phyloP scores from a whole-genome alignment of 495 filamentous ascomycete species.

The Pyrenula massariospora region DNA sequence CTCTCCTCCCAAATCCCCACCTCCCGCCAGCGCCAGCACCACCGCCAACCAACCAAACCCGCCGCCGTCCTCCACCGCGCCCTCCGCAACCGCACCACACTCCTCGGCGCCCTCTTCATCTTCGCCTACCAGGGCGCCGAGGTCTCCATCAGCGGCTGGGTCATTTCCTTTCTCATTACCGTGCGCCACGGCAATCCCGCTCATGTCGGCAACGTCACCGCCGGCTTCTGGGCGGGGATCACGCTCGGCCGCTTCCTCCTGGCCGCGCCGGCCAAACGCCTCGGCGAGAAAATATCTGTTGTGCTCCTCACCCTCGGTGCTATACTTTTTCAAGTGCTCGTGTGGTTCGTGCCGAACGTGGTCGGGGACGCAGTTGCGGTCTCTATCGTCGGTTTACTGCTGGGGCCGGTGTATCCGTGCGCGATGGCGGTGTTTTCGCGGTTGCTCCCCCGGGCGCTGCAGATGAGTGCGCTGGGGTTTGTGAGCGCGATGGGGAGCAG shows the following conservation, averaged over 20 bases:
- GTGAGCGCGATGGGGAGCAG: constrained; percentile 63
- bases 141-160: constrained; percentile 70
- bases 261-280: constrained; percentile 43
- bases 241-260: constrained; percentile 59
- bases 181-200: constrained; percentile 54
- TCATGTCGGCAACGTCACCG: constrained; percentile 66
- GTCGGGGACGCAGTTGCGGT: constrained; percentile 62
- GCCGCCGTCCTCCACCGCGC: constrained; percentile 26
- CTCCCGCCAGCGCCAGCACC: constrained; percentile 11
- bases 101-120: constrained; percentile 65
- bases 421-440: constrained; percentile 54
- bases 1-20: constrained; percentile 22
- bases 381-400: constrained; percentile 58
- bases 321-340: constrained; percentile 54
- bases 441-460: constrained; percentile 48
- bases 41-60: constrained; percentile 1
- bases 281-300: constrained; percentile 62
- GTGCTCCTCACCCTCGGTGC: constrained; percentile 46
- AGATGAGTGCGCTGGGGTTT: constrained; percentile 55
- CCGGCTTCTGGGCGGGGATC: constrained; percentile 77
- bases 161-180: constrained; percentile 66
- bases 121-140: constrained; percentile 76
- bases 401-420: constrained; percentile 70
- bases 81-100: constrained; percentile 46
- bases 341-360: constrained; percentile 64